Conservation (phyloP, 2,329 filamentous ascomycete genomes). For the Ceratocystis cubensis region DNA sequence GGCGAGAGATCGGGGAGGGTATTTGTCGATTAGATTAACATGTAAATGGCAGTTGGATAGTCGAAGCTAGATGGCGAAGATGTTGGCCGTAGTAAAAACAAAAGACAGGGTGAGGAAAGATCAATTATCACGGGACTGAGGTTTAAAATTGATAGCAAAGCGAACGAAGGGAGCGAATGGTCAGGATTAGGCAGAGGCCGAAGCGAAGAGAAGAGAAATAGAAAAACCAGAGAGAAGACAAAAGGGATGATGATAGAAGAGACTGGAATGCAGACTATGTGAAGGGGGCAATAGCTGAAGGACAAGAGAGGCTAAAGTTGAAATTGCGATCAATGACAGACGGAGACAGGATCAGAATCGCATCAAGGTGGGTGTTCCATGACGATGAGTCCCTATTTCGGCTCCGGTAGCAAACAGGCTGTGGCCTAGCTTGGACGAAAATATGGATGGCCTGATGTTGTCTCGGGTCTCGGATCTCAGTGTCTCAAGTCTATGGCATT, state of each 20-base stretch:
- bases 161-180: neutral
- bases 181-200: neutral
- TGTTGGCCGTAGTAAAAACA: neutral
- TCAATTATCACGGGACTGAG: neutral
- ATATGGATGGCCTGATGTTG: neutral
- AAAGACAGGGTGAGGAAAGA: neutral
- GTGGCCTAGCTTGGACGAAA: neutral
- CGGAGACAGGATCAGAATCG: neutral
- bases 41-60: neutral
- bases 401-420: neutral
- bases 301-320: neutral
- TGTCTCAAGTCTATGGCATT: neutral
- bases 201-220: conserved; percentile 7
- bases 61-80: neutral
- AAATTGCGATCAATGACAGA: neutral
- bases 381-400: neutral
- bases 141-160: neutral
- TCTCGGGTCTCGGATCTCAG: conserved; percentile 3
- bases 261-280: neutral
- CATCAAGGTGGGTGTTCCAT: neutral
- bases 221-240: neutral
- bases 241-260: neutral
- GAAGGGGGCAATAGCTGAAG: neutral
- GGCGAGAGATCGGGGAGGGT: neutral
- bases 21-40: neutral